A percentile compares a stretch with the other conserved stretches of the same genome.
These are phyloP conservation scores for Parasitella parasitica DNA, from an alignment of 371 early-diverging fungal species.

Conservation along the genomic window DNA sequence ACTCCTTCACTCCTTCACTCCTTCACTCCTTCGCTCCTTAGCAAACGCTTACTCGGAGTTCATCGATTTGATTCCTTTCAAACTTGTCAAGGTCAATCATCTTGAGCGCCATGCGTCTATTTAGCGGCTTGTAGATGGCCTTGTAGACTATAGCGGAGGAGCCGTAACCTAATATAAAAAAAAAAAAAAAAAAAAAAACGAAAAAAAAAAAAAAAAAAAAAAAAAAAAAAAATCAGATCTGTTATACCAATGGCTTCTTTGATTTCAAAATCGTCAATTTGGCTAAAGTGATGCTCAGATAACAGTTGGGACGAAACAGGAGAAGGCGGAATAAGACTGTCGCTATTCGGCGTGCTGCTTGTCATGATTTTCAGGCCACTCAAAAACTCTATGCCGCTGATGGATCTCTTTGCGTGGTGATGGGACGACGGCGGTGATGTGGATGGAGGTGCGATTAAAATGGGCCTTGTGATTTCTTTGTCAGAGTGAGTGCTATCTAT, in stretches of 20 bases:
- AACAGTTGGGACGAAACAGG: constrained; percentile 18
- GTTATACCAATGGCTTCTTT: constrained; percentile 39
- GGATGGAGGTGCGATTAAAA: neutral
- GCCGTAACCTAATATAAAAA: constrained; percentile 65
- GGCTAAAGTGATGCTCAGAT: constrained; percentile 18
- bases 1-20: no score
- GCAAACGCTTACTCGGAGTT: constrained; percentile 65
- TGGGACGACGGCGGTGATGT: neutral
- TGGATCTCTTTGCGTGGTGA: constrained; percentile 19
- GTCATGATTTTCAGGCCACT: constrained; percentile 25
- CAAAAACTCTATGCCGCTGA: constrained; percentile 23
- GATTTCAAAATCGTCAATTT: constrained; percentile 46
- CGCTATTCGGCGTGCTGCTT: neutral
- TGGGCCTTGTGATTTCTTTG: constrained; percentile 10
- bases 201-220: neutral
- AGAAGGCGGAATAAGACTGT: constrained; percentile 8
- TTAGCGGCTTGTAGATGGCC: constrained; percentile 69
- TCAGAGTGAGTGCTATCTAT: constrained; percentile 19
- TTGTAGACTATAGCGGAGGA: constrained; percentile 80
- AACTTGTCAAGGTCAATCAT: constrained; percentile 86
- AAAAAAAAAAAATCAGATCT: neutral
- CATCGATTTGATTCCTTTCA: constrained; percentile 87
- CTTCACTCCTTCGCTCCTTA: no score
- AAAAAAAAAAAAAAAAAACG: neutral
- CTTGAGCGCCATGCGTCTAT: constrained; percentile 73